Evolutionary conservation across 805 yeast species (phyloP), one percentile per base, ranked within the genome.

Genomic region (Wickerhamomyces xylosicus): DNA sequence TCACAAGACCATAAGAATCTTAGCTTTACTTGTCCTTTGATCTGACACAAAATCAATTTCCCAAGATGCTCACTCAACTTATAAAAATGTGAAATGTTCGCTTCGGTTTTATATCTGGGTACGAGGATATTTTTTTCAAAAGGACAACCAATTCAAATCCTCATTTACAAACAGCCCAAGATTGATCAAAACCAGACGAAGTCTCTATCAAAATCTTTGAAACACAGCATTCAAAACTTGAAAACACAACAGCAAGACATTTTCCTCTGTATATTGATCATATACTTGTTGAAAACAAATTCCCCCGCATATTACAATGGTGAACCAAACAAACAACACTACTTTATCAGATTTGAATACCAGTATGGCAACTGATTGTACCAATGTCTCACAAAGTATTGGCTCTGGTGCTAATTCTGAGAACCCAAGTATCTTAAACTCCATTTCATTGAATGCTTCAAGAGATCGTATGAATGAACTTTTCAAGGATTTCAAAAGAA

Each of bases 401-500:
- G 29, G n/a, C n/a, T n/a, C 29, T 11, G 29, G n/a, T 9, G 29
- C 29, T 9, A 5, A 5, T 25, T 25, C 29, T 5, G 29, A 25
- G 9, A 7, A 8, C 14, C 29, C 29, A 8, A 11, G n/a, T 11
- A 25, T 50, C 16, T 46, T 52, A 37, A 46, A 39, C 29, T 19
- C 50, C 25, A 50, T 52, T 28, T 47, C 54, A 2, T 43, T 50
- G 37, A 50, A 50, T 32, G 36, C 51, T 10, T 51, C 57, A 13
- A 46, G 52, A 37, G 50, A 48, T 13, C 50, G 54, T 5, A 50
- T 54, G 51, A 31, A 38, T 31, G 54, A 52, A 11, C 46, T 54
- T 11, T 49, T 54, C 41, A 47, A 40, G n/a, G 54, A 54, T 34
- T 54, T 54, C 42, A 52, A 53, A 38, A 44, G 41, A 36, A 41